A percentile compares a stretch with the other conserved stretches of the same genome.
Conservation (phyloP, 371 early-diverging fungal species). For the Mucor mucedo region DNA sequence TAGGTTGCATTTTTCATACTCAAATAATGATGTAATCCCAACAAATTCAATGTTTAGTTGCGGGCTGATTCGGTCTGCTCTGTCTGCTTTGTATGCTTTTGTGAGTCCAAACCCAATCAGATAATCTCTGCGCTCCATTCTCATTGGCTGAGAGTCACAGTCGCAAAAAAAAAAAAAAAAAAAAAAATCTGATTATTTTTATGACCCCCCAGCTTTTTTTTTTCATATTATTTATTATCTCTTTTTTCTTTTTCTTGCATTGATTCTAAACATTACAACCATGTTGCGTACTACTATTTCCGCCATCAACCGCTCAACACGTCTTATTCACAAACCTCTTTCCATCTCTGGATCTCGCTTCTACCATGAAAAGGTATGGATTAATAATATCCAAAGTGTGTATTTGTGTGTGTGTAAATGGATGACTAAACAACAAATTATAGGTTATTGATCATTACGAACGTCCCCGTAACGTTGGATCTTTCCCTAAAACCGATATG, state of each 20-base stretch:
- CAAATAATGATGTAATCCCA: no score
- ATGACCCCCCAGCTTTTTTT: constrained; percentile 27
- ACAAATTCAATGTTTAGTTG: no score
- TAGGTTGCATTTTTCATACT: no score
- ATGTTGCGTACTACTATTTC: constrained; percentile 41
- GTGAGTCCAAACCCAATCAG: no score
- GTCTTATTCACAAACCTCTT: constrained; percentile 37
- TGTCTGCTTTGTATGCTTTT: neutral
- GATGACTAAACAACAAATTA: constrained; percentile 10
- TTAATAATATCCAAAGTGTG: no score
- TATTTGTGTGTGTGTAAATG: no score
- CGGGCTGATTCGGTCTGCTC: neutral
- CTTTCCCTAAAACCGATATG: constrained; percentile 82
- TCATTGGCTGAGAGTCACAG: neutral
- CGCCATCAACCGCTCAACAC: constrained; percentile 26
- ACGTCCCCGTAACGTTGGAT: constrained; percentile 97
- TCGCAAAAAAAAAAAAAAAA: neutral
- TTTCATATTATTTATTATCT: constrained; percentile 5
- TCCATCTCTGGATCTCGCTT: constrained; percentile 50
- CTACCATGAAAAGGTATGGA: constrained; percentile 73
- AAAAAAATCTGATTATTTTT: neutral
- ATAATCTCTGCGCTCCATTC: no score
- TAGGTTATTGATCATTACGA: constrained; percentile 94
- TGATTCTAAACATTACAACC: neutral
- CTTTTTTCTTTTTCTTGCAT: constrained; percentile 7